phyloP scores from a whole-genome alignment of 2,329 filamentous ascomycete species.

The Aspergillus jensenii region DNA sequence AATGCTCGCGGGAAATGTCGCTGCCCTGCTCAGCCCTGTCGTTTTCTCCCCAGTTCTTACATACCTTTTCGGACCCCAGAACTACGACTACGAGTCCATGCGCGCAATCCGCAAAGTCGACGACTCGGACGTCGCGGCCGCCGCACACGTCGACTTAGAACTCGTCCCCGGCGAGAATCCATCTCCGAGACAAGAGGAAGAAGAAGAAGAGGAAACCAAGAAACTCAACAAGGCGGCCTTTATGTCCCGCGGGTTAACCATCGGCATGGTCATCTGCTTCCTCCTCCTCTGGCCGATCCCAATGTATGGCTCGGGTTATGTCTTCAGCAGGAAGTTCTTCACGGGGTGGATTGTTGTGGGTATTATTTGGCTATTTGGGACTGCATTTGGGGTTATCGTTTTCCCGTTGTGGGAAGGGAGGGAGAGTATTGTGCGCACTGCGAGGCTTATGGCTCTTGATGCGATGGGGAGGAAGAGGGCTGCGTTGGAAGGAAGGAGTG shows the following conservation, averaged over 20 bases:
- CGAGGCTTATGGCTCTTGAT: constrained; percentile 63
- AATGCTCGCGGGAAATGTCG: constrained; percentile 85
- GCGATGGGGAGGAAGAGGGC: constrained; percentile 44
- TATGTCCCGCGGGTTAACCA: constrained; percentile 59
- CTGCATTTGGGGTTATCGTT: constrained; percentile 69
- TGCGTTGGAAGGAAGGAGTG: constrained; percentile 25
- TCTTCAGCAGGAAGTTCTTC: constrained; percentile 81
- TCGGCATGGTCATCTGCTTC: constrained; percentile 66
- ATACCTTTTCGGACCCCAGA: constrained; percentile 65
- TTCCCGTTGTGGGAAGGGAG: constrained; percentile 82
- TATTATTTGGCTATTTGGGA: constrained; percentile 78
- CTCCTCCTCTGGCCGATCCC: constrained; percentile 90
- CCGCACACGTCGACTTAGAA: constrained; percentile 66
- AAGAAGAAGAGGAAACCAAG: constrained; percentile 43
- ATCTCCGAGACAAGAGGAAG: constrained; percentile 38
- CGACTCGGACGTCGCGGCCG: constrained; percentile 68
- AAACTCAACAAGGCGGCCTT: constrained; percentile 55
- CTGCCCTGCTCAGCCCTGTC: constrained; percentile 73
- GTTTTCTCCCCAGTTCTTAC: constrained; percentile 77
- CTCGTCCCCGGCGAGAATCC: constrained; percentile 56
- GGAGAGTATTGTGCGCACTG: constrained; percentile 61
- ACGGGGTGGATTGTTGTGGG: constrained; percentile 76
- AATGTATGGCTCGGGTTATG: constrained; percentile 78
- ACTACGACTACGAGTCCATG: constrained; percentile 89
- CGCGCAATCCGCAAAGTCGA: constrained; percentile 73